Evolutionary conservation across 1,139 yeast species (phyloP).

Genomic region (Zygosaccharomyces sapae): DNA sequence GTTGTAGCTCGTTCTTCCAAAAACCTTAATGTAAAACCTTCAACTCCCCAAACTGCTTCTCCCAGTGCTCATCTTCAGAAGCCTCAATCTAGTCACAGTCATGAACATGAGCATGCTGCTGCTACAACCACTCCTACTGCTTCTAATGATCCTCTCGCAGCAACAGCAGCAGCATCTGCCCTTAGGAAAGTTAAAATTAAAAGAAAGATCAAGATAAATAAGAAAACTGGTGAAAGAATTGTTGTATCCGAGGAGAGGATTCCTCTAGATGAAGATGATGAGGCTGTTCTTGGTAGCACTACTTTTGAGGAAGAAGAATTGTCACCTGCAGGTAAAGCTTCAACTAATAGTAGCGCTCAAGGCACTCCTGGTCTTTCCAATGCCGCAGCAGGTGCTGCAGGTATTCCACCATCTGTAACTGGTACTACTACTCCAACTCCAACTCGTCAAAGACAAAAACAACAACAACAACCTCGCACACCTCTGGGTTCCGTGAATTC

Average conservation of each 20-base stretch:
- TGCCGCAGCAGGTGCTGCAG: not conserved
- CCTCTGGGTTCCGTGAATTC: not conserved
- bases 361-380: not conserved
- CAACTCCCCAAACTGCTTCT: not conserved
- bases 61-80: not conserved
- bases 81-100: not conserved
- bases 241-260: slow-evolving; percentile 35
- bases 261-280: slow-evolving; percentile 23
- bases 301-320: slow-evolving; percentile 11
- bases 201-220: slow-evolving; percentile 39
- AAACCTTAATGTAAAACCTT: not conserved
- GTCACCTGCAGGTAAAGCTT: not conserved
- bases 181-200: slow-evolving; percentile 33
- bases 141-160: slow-evolving; percentile 10
- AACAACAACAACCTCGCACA: not conserved
- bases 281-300: slow-evolving; percentile 18
- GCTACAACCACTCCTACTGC: slow-evolving; percentile 14
- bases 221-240: slow-evolving; percentile 38
- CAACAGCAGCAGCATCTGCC: slow-evolving; percentile 18
- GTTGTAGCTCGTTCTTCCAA: slow-evolving; percentile 2
- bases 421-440: not conserved
- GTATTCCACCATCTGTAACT: not conserved
- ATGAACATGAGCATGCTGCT: slow-evolving; percentile 4
- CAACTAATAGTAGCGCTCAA: too few relatives aligned
- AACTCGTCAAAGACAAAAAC: not conserved